Base-by-base conservation (phyloP, 176 grass and related monocot genomes). In the Bolboschoenus planiculmis region DNA sequence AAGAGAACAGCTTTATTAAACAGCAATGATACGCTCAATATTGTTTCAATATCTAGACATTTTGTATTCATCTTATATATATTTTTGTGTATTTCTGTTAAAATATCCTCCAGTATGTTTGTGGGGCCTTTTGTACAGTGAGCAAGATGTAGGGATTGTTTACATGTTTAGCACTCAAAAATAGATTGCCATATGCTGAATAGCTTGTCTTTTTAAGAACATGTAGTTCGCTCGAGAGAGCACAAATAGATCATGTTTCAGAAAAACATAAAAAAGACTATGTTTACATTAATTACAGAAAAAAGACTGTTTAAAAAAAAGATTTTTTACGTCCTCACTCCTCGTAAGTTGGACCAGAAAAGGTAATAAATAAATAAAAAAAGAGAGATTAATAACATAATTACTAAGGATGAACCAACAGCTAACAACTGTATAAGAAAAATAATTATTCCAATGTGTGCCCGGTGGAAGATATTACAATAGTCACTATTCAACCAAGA, bases 1-100 rank as follows among this genome's bases (percentile, higher is more conserved):
- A 56, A 87, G 95, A 85, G 89, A 94, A 78, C 95, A 88, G 71
- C 62, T 93, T 56, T 86, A 84, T 54, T 84, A 73, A 42, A 9
- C 55, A 43, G 18, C 10, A 56, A 67, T 34, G 21, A n/a, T 39
- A 51, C 48, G 23, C 13, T 48, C 16, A 74, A 9, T 47, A 27
- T 48, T 74, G 24, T 30, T 48, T 48, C 21, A 74, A 48, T 74
- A 16, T 74, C 23, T 74, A 40, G 70, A 29, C 11, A 74, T 74
- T 74, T 74, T 74, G 21, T 2, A 74, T 47, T 13, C 7, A 4
- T 29, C 42, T 23, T 70, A 7, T 74, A 53, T 74, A 53, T 53
- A 74, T 29, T 48, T 74, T 74, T 74, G 23, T 48, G 70, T 6
- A 74, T 74, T 74, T 74, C 24, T 74, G 11, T 74, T 48, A 40